Percentiles rank a stretch among this genome's conserved stretches.
Conservation (phyloP, 768 basidiomycete species). For the Mycena galericulata region DNA sequence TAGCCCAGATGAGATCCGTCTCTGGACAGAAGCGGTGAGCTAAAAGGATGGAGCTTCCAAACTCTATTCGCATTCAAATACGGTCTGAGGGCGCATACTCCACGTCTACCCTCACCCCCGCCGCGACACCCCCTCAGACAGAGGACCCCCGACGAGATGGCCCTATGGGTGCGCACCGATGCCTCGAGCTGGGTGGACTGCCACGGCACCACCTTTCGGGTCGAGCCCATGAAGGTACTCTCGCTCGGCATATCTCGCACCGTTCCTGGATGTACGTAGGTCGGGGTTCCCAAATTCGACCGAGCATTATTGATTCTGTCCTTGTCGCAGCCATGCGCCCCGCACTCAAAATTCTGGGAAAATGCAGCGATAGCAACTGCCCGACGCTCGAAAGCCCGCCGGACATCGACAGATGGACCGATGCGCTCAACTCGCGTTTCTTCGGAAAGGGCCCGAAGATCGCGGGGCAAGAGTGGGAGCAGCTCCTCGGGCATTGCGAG, state of each 20-base stretch:
- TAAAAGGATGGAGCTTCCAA: not conserved
- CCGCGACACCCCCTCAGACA: slow-evolving; percentile 29
- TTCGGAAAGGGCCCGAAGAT: slow-evolving; percentile 26
- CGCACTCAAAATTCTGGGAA: slow-evolving; percentile 8
- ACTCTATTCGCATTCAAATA: slow-evolving; percentile 7
- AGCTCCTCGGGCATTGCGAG: slow-evolving; percentile 28
- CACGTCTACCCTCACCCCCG: not conserved
- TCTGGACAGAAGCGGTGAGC: not conserved
- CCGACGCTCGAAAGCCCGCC: slow-evolving; percentile 6
- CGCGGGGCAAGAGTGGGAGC: slow-evolving; percentile 26
- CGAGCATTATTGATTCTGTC: not conserved
- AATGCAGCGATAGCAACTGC: slow-evolving; percentile 6
- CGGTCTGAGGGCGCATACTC: not conserved
- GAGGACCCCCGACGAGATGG: slow-evolving; percentile 17
- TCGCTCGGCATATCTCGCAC: slow-evolving; percentile 26
- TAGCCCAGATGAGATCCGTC: not conserved
- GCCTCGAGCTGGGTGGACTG: slow-evolving; percentile 33
- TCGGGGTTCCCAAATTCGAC: not conserved
- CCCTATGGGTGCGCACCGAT: slow-evolving; percentile 33
- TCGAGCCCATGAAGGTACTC: slow-evolving; percentile 30
- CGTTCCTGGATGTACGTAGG: slow-evolving; percentile 26
- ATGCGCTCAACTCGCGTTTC: slow-evolving; percentile 26
- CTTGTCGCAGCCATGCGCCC: slow-evolving; percentile 24
- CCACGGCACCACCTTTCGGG: slow-evolving; percentile 23
- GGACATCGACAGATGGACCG: slow-evolving; percentile 27